Percentiles rank a stretch among this genome's conserved stretches.
Evolutionary conservation across 2,329 filamentous ascomycete species (phyloP).

Genomic region (Raffaelea arxii): DNA sequence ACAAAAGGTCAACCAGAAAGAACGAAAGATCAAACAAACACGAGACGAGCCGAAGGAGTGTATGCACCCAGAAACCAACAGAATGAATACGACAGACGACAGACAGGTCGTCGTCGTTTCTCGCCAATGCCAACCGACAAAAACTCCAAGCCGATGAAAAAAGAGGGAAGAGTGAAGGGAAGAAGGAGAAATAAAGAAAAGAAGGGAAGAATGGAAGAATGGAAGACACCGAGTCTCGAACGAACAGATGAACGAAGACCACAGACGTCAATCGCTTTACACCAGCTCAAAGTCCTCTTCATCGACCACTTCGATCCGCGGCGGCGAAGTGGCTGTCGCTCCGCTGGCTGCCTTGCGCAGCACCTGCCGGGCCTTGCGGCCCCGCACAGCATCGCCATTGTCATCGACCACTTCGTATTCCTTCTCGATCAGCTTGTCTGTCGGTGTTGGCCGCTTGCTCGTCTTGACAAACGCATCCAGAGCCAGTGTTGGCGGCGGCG

Average conservation of each 20-base stretch:
- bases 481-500: slow-evolving; percentile 27
- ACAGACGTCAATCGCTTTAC: not conserved
- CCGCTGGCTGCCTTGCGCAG: slow-evolving; percentile 21
- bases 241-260: not conserved
- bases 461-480: slow-evolving; percentile 26
- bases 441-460: slow-evolving; percentile 29
- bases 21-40: not conserved
- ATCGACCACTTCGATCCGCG: slow-evolving; percentile 3
- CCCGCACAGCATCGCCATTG: slow-evolving; percentile 33
- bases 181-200: not conserved
- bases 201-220: not conserved
- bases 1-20: too few relatives aligned
- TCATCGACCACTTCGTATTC: slow-evolving; percentile 38
- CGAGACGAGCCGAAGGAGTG: not conserved
- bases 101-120: not conserved
- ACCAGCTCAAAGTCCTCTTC: slow-evolving; percentile 17
- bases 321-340: not conserved
- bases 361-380: slow-evolving; percentile 31
- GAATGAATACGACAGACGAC: not conserved
- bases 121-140: not conserved
- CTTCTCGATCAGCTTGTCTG: slow-evolving; percentile 34
- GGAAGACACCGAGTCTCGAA: not conserved
- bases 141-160: not conserved
- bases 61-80: not conserved
- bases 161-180: not conserved